phyloP scores from a whole-genome alignment of 768 basidiomycete genomes.

The Leucosporidium scottii region DNA sequence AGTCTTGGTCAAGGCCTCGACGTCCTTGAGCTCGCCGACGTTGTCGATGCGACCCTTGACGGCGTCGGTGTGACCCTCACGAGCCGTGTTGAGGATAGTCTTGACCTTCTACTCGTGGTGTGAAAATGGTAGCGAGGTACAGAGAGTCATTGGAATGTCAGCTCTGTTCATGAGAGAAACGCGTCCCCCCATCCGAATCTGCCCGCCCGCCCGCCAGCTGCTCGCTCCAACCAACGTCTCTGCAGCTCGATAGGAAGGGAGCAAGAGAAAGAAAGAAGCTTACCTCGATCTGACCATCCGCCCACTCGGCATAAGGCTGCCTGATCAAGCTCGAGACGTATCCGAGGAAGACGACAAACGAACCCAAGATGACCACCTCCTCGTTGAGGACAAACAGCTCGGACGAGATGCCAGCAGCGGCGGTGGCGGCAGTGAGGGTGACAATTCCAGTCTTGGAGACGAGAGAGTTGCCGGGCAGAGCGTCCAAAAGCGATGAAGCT shows the following conservation, averaged over 20 bases:
- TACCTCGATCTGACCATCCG: slow-evolving; percentile 69
- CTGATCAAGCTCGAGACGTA: slow-evolving; percentile 46
- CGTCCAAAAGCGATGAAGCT: slow-evolving; percentile 82
- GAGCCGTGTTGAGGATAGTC: slow-evolving; percentile 68
- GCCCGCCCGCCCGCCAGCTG: too few relatives aligned
- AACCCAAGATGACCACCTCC: slow-evolving; percentile 81
- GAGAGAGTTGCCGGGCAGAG: slow-evolving; percentile 65
- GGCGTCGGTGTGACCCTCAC: slow-evolving; percentile 82
- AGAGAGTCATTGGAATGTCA: background rate
- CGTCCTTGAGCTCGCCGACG: slow-evolving; percentile 92
- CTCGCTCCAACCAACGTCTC: too few relatives aligned
- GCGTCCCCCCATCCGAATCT: background rate
- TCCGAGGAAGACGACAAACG: slow-evolving; percentile 41
- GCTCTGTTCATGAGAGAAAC: background rate
- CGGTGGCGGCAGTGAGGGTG: slow-evolving; percentile 53
- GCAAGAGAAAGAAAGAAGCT: slow-evolving; percentile 20
- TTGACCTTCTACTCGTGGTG: slow-evolving; percentile 55
- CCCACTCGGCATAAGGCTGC: slow-evolving; percentile 89
- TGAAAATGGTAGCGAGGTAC: background rate
- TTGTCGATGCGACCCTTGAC: slow-evolving; percentile 87
- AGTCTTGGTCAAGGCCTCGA: slow-evolving; percentile 77
- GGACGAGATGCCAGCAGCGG: slow-evolving; percentile 45
- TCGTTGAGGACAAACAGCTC: slow-evolving; percentile 95
- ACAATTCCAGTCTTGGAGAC: slow-evolving; percentile 93
- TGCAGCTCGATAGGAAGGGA: too few relatives aligned